phyloP scores from a whole-genome alignment of 202 grass and related monocot species.

The Carex sylvatica region DNA sequence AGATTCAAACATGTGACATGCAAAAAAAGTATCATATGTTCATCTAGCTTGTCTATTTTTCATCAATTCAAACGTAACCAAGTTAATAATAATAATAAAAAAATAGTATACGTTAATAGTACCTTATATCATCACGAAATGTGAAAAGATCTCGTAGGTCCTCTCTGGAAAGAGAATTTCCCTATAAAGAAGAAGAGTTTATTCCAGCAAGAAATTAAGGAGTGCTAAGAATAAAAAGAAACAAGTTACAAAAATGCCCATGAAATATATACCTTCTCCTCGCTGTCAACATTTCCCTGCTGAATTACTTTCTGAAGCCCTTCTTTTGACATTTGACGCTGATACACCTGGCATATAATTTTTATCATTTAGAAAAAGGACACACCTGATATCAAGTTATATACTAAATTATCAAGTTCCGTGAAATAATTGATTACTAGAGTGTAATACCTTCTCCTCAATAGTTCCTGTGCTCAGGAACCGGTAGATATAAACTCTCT shows the following conservation, averaged over 20 bases:
- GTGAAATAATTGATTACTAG: conserved; percentile 27
- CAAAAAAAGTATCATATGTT: not conserved
- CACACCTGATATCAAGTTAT: conserved; percentile 10
- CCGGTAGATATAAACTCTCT: conserved; percentile 96
- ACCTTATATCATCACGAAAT: conserved; percentile 82
- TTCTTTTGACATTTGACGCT: conserved; percentile 99
- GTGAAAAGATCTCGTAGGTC: conserved; percentile 92
- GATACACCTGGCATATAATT: conserved; percentile 59
- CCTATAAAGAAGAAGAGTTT: conserved; percentile 41
- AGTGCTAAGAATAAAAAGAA: not conserved
- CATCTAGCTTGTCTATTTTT: not conserved
- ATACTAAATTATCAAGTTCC: conserved; percentile 19
- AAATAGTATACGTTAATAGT: conserved; percentile 15
- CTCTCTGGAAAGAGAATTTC: conserved; percentile 80
- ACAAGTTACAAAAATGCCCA: not conserved
- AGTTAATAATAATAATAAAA: not conserved
- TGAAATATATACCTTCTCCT: conserved; percentile 50
- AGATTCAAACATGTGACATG: not conserved
- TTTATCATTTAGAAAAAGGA: conserved; percentile 26
- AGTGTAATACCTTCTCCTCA: conserved; percentile 82
- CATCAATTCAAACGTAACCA: not conserved
- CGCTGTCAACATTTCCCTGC: conserved; percentile 51
- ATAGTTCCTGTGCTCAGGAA: conserved; percentile 99
- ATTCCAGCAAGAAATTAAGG: not conserved
- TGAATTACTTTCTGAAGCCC: conserved; percentile 96